Conservation (phyloP, 2,329 filamentous ascomycete species). For the Phyllosticta capitalensis region DNA sequence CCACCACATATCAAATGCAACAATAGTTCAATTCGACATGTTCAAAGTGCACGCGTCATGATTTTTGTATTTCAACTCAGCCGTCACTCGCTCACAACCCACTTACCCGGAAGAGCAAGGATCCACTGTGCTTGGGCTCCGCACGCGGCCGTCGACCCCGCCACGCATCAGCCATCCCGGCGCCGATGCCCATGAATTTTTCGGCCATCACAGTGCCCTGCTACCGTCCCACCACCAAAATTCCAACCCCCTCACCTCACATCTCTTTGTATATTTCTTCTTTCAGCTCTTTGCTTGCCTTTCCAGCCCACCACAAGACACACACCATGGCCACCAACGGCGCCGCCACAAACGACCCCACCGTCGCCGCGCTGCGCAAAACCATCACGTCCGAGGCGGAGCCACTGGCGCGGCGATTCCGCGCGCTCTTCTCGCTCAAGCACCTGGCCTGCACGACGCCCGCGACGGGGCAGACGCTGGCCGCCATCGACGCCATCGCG, state of each 20-base stretch:
- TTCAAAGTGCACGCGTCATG: not conserved
- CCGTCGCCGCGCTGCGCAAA: constrained; percentile 57
- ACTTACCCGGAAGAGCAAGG: not conserved
- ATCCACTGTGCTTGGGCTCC: not conserved
- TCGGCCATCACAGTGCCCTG: not conserved
- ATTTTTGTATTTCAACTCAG: not conserved
- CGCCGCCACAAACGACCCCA: constrained; percentile 24
- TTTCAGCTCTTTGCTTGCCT: not conserved
- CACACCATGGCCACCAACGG: not conserved
- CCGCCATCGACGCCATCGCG: constrained; percentile 71
- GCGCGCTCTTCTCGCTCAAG: constrained; percentile 95
- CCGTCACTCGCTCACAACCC: not conserved
- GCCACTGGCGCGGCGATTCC: constrained; percentile 81
- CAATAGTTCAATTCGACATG: not conserved
- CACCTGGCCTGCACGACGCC: constrained; percentile 67
- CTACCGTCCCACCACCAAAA: constrained; percentile 4
- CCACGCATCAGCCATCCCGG: constrained; percentile 5
- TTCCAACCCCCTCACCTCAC: not conserved
- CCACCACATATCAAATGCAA: too few species aligned
- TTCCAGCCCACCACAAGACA: not conserved
- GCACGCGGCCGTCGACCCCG: constrained; percentile 1
- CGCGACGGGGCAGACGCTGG: constrained; percentile 47
- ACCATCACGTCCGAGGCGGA: constrained; percentile 72
- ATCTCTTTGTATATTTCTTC: not conserved
- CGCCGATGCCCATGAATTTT: constrained; percentile 9